Percentiles rank a stretch among this genome's conserved stretches.
Conservation (phyloP, 176 grass and related monocot genomes). For the Olyra latifolia region DNA sequence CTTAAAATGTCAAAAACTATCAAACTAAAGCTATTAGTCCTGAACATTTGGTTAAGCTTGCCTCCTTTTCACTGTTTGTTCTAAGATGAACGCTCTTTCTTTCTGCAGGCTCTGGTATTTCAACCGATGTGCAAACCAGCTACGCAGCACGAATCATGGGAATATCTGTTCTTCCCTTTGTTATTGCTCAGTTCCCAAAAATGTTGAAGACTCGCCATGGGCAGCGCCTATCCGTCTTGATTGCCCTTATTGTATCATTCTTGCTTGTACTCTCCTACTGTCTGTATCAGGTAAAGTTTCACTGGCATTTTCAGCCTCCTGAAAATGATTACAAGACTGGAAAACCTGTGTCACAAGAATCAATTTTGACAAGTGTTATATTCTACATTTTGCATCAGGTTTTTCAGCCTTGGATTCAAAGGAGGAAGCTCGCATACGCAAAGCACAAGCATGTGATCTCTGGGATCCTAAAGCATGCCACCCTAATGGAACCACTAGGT, state of each 20-base stretch:
- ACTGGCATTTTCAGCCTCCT: not conserved
- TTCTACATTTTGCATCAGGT: slow-evolving; percentile 52
- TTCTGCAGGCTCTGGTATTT: slow-evolving; percentile 63
- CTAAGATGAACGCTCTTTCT: not conserved
- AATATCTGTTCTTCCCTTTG: slow-evolving; percentile 81
- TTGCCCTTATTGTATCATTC: slow-evolving; percentile 61
- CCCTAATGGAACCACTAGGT: slow-evolving; percentile 48
- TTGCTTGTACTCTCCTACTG: slow-evolving; percentile 75
- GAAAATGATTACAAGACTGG: not conserved
- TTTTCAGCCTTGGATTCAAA: slow-evolving; percentile 96
- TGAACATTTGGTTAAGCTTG: not conserved
- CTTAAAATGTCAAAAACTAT: not conserved
- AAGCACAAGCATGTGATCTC: slow-evolving; percentile 98
- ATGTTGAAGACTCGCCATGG: slow-evolving; percentile 60
- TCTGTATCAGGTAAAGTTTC: slow-evolving; percentile 77
- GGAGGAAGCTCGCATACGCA: slow-evolving; percentile 77
- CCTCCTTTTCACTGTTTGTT: slow-evolving; percentile 16
- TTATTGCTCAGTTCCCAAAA: slow-evolving; percentile 83
- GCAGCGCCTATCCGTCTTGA: slow-evolving; percentile 60
- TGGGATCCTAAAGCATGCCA: slow-evolving; percentile 68
- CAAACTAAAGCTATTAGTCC: not conserved
- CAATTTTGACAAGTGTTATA: slow-evolving; percentile 21
- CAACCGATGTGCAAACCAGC: slow-evolving; percentile 83
- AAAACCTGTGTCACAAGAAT: not conserved
- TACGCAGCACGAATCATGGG: slow-evolving; percentile 93